phyloP scores from a whole-genome alignment of 1,139 yeast species.

The Hemisphaericaspora xylanilytica region DNA sequence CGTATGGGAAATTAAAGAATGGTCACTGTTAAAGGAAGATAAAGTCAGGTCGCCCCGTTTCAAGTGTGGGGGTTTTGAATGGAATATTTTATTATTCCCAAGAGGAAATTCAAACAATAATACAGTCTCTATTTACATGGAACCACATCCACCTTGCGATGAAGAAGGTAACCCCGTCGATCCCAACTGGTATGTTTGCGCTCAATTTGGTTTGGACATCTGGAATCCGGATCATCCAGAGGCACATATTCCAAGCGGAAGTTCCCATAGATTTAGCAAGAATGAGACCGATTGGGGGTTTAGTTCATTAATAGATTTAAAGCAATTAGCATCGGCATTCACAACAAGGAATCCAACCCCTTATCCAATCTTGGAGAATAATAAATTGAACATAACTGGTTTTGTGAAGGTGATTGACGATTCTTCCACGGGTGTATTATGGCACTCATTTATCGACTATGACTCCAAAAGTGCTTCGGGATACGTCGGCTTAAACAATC shows the following conservation, averaged over 20 bases:
- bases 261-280: constrained; percentile 75
- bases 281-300: constrained; percentile 96
- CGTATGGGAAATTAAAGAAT: constrained; percentile 77
- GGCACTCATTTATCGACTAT: constrained; percentile 85
- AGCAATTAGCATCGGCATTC: constrained; percentile 35
- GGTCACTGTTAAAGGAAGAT: constrained; percentile 50
- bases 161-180: constrained; percentile 32
- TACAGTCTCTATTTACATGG: constrained; percentile 60
- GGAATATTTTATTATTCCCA: constrained; percentile 79
- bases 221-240: constrained; percentile 78
- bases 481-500: constrained; percentile 88
- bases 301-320: constrained; percentile 65
- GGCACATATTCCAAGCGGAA: constrained; percentile 59
- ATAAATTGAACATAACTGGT: constrained; percentile 68
- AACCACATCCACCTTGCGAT: constrained; percentile 49
- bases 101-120: constrained; percentile 56
- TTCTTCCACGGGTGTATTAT: constrained; percentile 83
- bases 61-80: constrained; percentile 64
- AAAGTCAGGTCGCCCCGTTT: constrained; percentile 55
- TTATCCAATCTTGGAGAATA: constrained; percentile 48
- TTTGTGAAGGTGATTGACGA: constrained; percentile 78
- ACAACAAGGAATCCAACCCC: constrained; percentile 12
- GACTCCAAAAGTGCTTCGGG: constrained; percentile 89
- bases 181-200: constrained; percentile 77
- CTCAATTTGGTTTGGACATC: constrained; percentile 81